phyloP scores from a whole-genome alignment of 2,329 filamentous ascomycete species.

The Diaporthe longicolla region DNA sequence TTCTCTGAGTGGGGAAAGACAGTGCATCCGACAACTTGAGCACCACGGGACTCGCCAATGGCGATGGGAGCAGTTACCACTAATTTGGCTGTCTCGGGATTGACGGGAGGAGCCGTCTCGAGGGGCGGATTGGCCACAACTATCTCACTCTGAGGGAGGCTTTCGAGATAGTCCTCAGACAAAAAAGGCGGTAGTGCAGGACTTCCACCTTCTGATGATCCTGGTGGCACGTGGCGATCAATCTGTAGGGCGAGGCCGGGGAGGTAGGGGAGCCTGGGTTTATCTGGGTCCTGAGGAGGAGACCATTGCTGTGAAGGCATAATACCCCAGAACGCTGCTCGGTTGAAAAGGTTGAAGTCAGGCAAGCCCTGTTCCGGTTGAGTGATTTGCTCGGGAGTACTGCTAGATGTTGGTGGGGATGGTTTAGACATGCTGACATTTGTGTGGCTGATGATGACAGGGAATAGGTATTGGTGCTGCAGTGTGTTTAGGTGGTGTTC shows the following conservation, averaged over 20 bases:
- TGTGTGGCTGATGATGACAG: neutral
- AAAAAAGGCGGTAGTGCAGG: neutral
- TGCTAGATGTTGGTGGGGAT: neutral
- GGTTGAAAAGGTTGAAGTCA: neutral
- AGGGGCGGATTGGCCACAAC: neutral
- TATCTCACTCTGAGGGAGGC: neutral
- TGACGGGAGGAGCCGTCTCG: neutral
- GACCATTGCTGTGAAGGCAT: neutral
- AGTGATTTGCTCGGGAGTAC: neutral
- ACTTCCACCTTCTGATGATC: neutral
- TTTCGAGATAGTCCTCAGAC: neutral
- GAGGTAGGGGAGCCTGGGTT: neutral
- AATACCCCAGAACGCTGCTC: neutral
- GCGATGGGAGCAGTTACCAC: neutral
- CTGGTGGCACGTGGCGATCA: neutral
- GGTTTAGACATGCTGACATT: neutral
- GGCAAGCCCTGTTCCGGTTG: neutral
- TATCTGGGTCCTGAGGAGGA: neutral
- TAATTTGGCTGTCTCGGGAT: neutral
- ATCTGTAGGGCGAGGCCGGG: neutral
- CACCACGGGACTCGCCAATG: neutral
- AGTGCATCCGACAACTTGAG: neutral
- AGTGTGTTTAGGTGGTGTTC: neutral
- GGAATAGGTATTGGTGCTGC: neutral
- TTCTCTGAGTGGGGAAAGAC: neutral